Conservation (phyloP, 2,329 filamentous ascomycete genomes). For the Botrytis porri region DNA sequence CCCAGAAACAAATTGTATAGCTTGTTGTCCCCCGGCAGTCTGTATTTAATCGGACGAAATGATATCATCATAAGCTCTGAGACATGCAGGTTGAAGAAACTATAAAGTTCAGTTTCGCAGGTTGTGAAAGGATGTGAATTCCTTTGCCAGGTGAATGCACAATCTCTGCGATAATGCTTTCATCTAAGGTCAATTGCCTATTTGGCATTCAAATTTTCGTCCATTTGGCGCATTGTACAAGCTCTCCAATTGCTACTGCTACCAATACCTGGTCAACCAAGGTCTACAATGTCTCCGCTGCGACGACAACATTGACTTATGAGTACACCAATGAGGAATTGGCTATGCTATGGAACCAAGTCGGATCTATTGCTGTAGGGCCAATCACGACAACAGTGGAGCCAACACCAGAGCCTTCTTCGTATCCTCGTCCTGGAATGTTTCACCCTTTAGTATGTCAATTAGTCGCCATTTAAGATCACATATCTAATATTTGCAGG, state of each 20-base stretch:
- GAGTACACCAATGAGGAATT: conserved; percentile 48
- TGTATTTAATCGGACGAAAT: conserved; percentile 15
- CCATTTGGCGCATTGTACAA: conserved; percentile 5
- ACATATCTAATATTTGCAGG: conserved; percentile 20
- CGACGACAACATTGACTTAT: conserved; percentile 44
- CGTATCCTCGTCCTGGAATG: conserved; percentile 40
- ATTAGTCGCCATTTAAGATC: conserved; percentile 32
- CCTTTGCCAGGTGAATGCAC: background rate
- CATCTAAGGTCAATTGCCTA: conserved; percentile 15
- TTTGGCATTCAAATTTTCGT: conserved; percentile 2
- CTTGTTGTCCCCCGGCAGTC: conserved; percentile 2
- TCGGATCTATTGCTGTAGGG: conserved; percentile 44
- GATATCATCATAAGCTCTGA: conserved; percentile 6
- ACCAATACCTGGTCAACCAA: conserved; percentile 28
- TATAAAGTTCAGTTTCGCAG: conserved; percentile 17
- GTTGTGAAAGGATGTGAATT: background rate
- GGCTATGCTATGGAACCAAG: conserved; percentile 45
- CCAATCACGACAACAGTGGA: conserved; percentile 43
- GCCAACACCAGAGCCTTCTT: conserved; percentile 44
- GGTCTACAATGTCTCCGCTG: conserved; percentile 43
- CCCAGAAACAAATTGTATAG: background rate
- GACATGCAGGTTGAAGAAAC: background rate
- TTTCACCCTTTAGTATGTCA: conserved; percentile 44
- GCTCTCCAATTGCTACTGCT: background rate
- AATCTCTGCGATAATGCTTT: conserved; percentile 1